phyloP scores from a whole-genome alignment of 1,139 yeast species.

The Scheffersomyces stambukii region DNA sequence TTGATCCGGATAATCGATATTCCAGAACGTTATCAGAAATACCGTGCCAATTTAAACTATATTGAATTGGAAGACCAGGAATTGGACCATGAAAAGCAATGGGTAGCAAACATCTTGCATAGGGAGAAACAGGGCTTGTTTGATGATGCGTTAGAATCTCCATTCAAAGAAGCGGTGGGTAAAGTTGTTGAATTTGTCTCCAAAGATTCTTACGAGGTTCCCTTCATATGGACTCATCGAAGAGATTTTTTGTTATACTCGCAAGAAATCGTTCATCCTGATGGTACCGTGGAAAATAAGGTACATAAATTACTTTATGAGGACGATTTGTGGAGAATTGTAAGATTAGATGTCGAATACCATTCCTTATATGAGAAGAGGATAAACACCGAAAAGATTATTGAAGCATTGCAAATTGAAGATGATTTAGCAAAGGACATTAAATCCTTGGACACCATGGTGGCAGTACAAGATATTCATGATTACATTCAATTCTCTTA shows the following conservation, averaged over 20 bases:
- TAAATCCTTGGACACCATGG: slow-evolving; percentile 57
- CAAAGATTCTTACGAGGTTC: slow-evolving; percentile 81
- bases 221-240: slow-evolving; percentile 95
- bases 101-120: slow-evolving; percentile 64
- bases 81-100: slow-evolving; percentile 65
- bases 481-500: slow-evolving; percentile 82
- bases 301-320: slow-evolving; percentile 61
- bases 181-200: slow-evolving; percentile 77
- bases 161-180: slow-evolving; percentile 68
- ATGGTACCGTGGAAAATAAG: slow-evolving; percentile 31
- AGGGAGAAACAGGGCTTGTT: slow-evolving; percentile 44
- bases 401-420: slow-evolving; percentile 48
- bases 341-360: slow-evolving; percentile 80
- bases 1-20: slow-evolving; percentile 79
- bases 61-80: slow-evolving; percentile 69
- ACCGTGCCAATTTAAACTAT: slow-evolving; percentile 59
- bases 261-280: slow-evolving; percentile 48
- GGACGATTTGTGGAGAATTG: slow-evolving; percentile 91
- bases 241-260: slow-evolving; percentile 76
- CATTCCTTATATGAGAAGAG: slow-evolving; percentile 82
- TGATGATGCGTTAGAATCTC: slow-evolving; percentile 44
- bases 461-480: slow-evolving; percentile 82
- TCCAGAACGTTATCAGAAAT: slow-evolving; percentile 87
- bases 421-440: slow-evolving; percentile 61
- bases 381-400: slow-evolving; percentile 55